These are phyloP conservation scores for Aspergillus funiculosus DNA, from an alignment of 495 filamentous ascomycete species.

Conservation along the genomic window DNA sequence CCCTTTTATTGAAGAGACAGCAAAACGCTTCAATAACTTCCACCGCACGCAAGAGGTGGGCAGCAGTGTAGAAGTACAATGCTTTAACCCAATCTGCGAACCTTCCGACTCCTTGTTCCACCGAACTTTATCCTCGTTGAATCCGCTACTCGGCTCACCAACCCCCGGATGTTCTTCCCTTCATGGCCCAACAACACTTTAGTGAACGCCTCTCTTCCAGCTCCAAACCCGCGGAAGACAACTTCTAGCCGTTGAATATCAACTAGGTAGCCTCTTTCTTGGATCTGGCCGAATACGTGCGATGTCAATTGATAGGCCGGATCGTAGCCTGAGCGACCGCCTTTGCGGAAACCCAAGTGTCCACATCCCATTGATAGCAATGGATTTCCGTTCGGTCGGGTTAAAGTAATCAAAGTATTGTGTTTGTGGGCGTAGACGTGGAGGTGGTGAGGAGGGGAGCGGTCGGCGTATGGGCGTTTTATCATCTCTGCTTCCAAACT, in stretches of 20 bases:
- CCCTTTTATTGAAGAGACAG: too few species aligned
- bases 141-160: conserved; percentile 73
- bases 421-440: conserved; percentile 83
- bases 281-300: conserved; percentile 69
- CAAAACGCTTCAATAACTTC: too few species aligned
- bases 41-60: too few species aligned
- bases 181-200: conserved; percentile 86
- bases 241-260: conserved; percentile 60
- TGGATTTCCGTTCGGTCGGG: conserved; percentile 68
- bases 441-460: conserved; percentile 63
- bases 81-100: conserved; percentile 69
- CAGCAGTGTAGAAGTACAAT: not conserved
- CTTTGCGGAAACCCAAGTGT: conserved; percentile 81
- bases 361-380: conserved; percentile 72
- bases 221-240: conserved; percentile 73
- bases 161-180: conserved; percentile 62
- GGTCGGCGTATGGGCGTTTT: conserved; percentile 35
- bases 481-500: conserved; percentile 37
- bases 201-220: conserved; percentile 76
- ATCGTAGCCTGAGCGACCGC: conserved; percentile 72
- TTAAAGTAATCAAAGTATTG: conserved; percentile 89
- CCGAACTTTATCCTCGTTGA: conserved; percentile 88
- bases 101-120: conserved; percentile 76
- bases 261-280: conserved; percentile 64
- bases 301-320: conserved; percentile 85